phyloP scores from a whole-genome alignment of 2,329 filamentous ascomycete genomes.

The Claviceps citrina region DNA sequence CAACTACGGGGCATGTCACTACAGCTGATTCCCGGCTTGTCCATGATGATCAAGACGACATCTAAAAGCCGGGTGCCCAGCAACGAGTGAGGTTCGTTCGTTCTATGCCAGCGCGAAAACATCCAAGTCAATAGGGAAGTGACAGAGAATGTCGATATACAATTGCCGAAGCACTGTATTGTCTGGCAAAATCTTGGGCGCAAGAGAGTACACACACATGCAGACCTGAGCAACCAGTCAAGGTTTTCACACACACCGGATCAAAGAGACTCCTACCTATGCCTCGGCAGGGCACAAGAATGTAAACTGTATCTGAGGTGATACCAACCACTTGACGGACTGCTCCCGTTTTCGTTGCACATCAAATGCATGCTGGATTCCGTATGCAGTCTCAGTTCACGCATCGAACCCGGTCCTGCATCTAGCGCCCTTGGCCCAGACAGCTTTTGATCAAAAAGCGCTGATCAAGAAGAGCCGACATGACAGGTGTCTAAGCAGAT shows the following conservation, averaged over 20 bases:
- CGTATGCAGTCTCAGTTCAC: neutral
- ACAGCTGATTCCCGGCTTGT: slow-evolving; percentile 44
- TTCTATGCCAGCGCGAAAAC: slow-evolving; percentile 44
- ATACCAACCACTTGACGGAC: neutral
- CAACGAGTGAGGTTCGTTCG: slow-evolving; percentile 29
- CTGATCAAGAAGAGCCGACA: too few relatives aligned
- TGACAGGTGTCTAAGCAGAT: neutral
- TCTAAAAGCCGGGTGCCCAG: slow-evolving; percentile 41
- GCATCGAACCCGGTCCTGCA: neutral
- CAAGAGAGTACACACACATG: neutral
- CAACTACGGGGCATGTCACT: slow-evolving; percentile 28
- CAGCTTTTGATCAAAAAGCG: neutral
- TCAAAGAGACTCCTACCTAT: too few relatives aligned
- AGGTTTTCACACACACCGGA: neutral
- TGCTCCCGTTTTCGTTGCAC: neutral
- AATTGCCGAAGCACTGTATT: slow-evolving; percentile 16
- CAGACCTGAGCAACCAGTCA: too few relatives aligned
- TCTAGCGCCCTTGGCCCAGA: neutral
- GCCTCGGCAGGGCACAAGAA: too few relatives aligned
- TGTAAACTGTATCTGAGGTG: too few relatives aligned
- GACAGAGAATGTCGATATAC: slow-evolving; percentile 35
- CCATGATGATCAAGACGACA: slow-evolving; percentile 37
- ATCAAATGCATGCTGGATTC: neutral
- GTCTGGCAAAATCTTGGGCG: slow-evolving; percentile 18
- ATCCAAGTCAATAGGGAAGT: slow-evolving; percentile 30